These are phyloP conservation scores for Trichoderma parareesei DNA, from an alignment of 495 filamentous ascomycete genomes.

Conservation along the genomic window DNA sequence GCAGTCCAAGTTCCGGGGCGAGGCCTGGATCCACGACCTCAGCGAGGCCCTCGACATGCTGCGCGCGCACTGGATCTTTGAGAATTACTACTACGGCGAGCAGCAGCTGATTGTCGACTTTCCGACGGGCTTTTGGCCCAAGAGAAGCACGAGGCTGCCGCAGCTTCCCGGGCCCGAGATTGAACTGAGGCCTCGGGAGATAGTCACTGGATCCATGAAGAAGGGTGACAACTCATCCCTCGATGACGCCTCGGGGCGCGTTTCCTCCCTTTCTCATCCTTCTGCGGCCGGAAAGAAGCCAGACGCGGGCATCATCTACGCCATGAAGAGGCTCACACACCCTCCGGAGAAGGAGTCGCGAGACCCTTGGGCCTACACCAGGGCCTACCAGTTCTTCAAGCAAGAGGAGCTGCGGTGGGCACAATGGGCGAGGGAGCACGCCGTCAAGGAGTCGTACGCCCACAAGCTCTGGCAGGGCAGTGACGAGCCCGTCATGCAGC, in stretches of 20 bases:
- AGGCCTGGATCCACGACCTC: conserved; percentile 19
- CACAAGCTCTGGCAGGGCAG: not conserved
- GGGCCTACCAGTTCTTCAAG: not conserved
- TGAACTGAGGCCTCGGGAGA: no score
- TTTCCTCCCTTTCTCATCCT: not conserved
- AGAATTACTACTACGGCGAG: conserved; percentile 18
- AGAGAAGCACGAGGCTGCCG: conserved; percentile 5
- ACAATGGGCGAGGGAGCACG: not conserved
- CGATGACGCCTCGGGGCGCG: conserved; percentile 11
- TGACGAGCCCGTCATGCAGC: not conserved
- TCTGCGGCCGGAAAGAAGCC: not conserved
- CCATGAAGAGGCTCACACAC: not conserved
- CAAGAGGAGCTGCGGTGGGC: not conserved
- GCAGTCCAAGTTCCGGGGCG: conserved; percentile 12
- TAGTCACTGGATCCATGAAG: no score
- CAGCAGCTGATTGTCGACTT: conserved; percentile 13
- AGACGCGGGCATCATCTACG: conserved; percentile 4
- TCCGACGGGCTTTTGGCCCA: not conserved
- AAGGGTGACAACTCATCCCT: not conserved
- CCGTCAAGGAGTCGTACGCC: not conserved
- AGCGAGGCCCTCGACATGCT: conserved; percentile 19
- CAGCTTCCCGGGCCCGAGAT: not conserved
- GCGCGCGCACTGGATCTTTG: conserved; percentile 20
- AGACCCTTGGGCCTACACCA: conserved; percentile 5
- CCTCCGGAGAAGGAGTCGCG: not conserved